Base-by-base conservation (phyloP, 2,329 filamentous ascomycete genomes). In the Diaporthe humulicola region DNA sequence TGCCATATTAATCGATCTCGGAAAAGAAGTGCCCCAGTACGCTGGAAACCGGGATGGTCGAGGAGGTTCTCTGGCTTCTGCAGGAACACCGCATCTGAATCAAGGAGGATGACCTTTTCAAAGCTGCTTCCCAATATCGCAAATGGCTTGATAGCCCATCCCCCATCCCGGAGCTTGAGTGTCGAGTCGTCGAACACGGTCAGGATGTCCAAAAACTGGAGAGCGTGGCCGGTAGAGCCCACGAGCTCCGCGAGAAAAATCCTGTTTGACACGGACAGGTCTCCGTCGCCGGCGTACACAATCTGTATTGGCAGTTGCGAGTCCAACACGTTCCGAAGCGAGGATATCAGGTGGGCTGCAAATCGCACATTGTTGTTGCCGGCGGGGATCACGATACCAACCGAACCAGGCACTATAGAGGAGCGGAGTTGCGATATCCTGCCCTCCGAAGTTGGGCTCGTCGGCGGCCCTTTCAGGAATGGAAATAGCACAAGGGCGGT, bases 61-160 rank as follows among this genome's bases (percentile, higher is more conserved):
- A 85, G 79, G 2, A 87, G 77, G 2, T 74, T 70, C 25, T 81
- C 79, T 0, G 85, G 85, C 0, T 80, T 75, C 70, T 85, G 83
- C 0, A 86, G 70, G 58, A 86, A 84, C 0, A 86, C 83, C 1
- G 81, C 79, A 52, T 86, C 84, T 30, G 85, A 80, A 22, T 86
- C 85, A 3, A 85, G 76, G 1, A 86, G 75, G 19, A 86, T 81
- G 0, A 85, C 82, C 40, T 85, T 78, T 22, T 84, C 81, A 61
- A 82, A 86, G 0, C 71, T 76, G 19, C 81, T 83, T 3, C 82
- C 83, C 15, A 86, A 76, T 0, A 79, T 80, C 4, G 84, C 85
- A 28, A 86, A 86, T 1, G 84, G 79, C 61, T 86, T 86, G 61
- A 85, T 83, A 4, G 85, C 85, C 84, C 84, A 86, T 1, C 81